Evolutionary conservation across 345 rosid genomes (phyloP).

Genomic region (Streptanthus diversifolius): DNA sequence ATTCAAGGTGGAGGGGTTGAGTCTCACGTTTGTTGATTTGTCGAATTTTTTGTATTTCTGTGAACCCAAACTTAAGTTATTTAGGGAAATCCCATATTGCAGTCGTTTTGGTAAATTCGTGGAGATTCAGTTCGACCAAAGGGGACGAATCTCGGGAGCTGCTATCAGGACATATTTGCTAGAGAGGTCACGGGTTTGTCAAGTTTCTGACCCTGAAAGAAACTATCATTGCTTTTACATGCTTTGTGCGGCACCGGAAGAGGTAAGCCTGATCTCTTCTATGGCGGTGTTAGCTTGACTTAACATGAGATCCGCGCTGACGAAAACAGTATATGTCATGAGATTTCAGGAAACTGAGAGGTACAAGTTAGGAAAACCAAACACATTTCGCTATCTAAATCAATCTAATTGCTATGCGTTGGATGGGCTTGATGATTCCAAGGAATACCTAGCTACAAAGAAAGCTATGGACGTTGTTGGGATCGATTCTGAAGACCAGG

Average conservation of each 20-base stretch:
- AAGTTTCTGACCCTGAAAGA: conserved; percentile 98
- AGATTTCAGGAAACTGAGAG: conserved; percentile 60
- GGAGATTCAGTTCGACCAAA: conserved; percentile 84
- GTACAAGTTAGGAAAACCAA: conserved; percentile 80
- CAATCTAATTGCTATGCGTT: conserved; percentile 80
- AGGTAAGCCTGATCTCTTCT: conserved; percentile 46
- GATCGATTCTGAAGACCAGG: conserved; percentile 78
- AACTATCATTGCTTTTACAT: conserved; percentile 98
- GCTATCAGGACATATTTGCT: conserved; percentile 93
- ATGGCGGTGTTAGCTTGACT: neutral
- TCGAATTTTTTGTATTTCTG: conserved; percentile 11
- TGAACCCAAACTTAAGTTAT: conserved; percentile 11
- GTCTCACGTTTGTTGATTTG: conserved; percentile 2
- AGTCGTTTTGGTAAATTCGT: conserved; percentile 99
- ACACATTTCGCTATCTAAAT: conserved; percentile 82
- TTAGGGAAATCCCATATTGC: conserved; percentile 38
- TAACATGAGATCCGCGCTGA: neutral
- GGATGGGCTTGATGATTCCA: conserved; percentile 76
- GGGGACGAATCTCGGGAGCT: conserved; percentile 94
- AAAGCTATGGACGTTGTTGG: conserved; percentile 97
- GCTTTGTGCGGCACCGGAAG: conserved; percentile 90
- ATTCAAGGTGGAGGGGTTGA: conserved; percentile 64
- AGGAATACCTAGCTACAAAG: conserved; percentile 76
- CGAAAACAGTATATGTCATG: neutral
- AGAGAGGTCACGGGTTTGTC: conserved; percentile 98